phyloP scores from a whole-genome alignment of 139 green algal genomes.

The Tetraselmis striata region DNA sequence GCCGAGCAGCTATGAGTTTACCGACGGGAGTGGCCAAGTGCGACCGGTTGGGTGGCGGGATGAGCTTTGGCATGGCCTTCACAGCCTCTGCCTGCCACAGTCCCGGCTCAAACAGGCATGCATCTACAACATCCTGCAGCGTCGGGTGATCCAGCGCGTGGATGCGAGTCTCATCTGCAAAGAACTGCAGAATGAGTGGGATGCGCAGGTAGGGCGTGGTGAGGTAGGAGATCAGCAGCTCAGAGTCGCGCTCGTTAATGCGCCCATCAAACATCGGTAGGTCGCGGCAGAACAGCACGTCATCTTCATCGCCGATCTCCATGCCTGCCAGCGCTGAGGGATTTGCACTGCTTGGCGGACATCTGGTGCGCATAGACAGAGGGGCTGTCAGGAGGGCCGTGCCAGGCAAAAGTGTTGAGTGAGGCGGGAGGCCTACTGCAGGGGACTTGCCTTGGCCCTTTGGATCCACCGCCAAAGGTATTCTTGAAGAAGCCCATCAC shows the following conservation, averaged over 20 bases:
- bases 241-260: conserved; percentile 13
- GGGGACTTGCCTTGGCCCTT: background rate
- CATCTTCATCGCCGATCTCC: conserved; percentile 12
- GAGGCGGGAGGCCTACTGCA: no score
- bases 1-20: no score
- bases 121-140: conserved; percentile 16
- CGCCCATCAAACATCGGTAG: conserved; percentile 17
- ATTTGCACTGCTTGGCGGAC: conserved; percentile 12
- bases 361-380: background rate
- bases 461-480: background rate
- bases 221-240: conserved; percentile 22
- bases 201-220: conserved; percentile 18
- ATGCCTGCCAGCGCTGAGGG: conserved; percentile 11
- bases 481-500: conserved; percentile 9
- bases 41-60: conserved; percentile 8
- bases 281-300: conserved; percentile 13
- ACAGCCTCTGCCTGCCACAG: conserved; percentile 8
- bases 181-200: conserved; percentile 13
- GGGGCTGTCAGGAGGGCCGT: background rate
- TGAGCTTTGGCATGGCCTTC: conserved; percentile 7
- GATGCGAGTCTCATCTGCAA: conserved; percentile 10
- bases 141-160: background rate
- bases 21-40: conserved; percentile 18
- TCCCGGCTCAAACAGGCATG: conserved; percentile 20
- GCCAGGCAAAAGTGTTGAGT: no score